Base-by-base conservation (phyloP, 2,329 filamentous ascomycete genomes). In the Colletotrichum paranaense region DNA sequence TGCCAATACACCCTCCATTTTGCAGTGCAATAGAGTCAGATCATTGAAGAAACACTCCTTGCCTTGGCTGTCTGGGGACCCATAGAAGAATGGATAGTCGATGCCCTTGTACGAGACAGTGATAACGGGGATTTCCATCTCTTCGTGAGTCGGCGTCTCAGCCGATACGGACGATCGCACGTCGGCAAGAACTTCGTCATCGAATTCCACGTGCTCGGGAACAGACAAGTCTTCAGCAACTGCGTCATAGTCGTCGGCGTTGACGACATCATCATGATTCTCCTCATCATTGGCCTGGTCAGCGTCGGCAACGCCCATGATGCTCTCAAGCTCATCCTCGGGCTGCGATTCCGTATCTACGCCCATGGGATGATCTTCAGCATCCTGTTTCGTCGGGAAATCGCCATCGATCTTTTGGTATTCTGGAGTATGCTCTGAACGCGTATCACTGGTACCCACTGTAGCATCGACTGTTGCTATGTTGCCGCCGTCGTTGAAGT, bases 21-120 rank as follows among this genome's bases (percentile, higher is more conserved):
- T 84, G 12, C 82, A 81, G 52, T 87, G 83, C 22, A 88, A 76
- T 3, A 85, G 79, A 16, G 82, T 82, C 1, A 78, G 74, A 49
- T 85, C 82, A 8, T 85, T 81, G 52, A 89, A 86, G 74, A 89
- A 89, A 9, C 85, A 85, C 77, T 80, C 78, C 30, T 81, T 78
- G 4, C 81, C 80, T 57, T 82, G 80, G 42, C 74, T 75, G 24
- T 69, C 72, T 2, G 68, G 67, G 8, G 75, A 72, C 26, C 73
- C 64, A 22, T 78, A 84, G 67, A 86, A 84, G 42, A 85, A 78
- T 4, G 85, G 84, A 65, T 83, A 86, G 62, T 86, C 82, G 19
- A 85, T 82, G 46, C 83, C 84, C 66, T 82, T 84, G 72, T 86
- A 86, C 59, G 82, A 81, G 63, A 86, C 85, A 11, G 81, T 84